Base-by-base conservation (phyloP, 352 stramenopile genomes). In the Globisporangium okanoganense region DNA sequence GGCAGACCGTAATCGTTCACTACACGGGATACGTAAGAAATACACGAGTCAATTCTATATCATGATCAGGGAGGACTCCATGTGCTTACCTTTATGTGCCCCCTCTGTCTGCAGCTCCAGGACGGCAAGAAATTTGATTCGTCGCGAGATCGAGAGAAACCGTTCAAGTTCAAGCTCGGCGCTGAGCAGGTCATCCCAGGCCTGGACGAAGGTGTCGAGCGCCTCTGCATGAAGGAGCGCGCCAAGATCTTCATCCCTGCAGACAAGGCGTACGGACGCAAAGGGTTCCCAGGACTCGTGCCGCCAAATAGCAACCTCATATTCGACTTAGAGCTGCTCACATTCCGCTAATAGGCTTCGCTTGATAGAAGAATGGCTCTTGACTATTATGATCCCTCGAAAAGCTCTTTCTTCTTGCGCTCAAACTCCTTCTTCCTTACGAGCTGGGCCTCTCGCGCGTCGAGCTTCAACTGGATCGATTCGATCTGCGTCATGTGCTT, bases 261-360 rank as follows among this genome's bases (percentile, higher is more conserved):
- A 2, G 76, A 90, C 65, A 91, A 95, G 61, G 89, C 83, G 2
- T 97, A 96, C 64, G 88, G 87, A 22, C 73, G 82, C 35, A 90
- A 86, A 68, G 88, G 88, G 18, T 94, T 95, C 58, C 82, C 84
- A 13, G 85, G 84, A 10, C 77, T 95, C n/a, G 73, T 98, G 36
- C 91, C 92, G 2, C 89, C 90, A 38, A 97, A 98, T 72, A 96
- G 90, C 25, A 90, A 96, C 67, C 72, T 98, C 25, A 84, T 94
- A 25, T 98, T 98, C 64, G 93, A 97, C 65, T 80, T 98, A 13
- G 92, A 98, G 62, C 68, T 98, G 18, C 66, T 97, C 29, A 87
- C 87, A 55, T 94, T 94, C 61, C 80, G 84, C 65, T 90, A 33
- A 33, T 33, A 62, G 58, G 16, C 38, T 50, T 38, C 14, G 12